These are phyloP conservation scores for Lasiodiplodia gonubiensis DNA, from an alignment of 2,329 filamentous ascomycete genomes.

Conservation along the genomic window DNA sequence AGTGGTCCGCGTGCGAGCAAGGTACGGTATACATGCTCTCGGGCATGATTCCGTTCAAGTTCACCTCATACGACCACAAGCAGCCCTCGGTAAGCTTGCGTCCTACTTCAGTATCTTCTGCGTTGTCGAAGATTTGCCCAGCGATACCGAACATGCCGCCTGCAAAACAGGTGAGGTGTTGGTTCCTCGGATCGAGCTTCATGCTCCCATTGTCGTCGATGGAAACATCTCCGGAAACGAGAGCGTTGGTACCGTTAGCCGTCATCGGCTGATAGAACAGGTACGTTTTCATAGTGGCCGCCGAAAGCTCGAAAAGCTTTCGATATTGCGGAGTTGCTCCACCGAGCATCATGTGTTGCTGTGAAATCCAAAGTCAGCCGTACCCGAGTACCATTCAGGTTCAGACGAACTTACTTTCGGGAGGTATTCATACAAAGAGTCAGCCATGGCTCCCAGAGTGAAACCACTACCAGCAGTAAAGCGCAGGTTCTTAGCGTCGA, in stretches of 20 bases:
- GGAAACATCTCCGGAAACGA: slow-evolving; percentile 44
- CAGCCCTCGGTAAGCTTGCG: slow-evolving; percentile 65
- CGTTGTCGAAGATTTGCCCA: slow-evolving; percentile 60
- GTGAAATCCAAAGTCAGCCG: slow-evolving; percentile 31
- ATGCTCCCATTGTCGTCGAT: slow-evolving; percentile 16
- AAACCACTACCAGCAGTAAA: slow-evolving; percentile 28
- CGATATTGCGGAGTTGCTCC: slow-evolving; percentile 54
- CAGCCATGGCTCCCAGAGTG: slow-evolving; percentile 49
- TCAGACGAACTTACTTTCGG: slow-evolving; percentile 45
- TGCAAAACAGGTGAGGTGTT: slow-evolving; percentile 61
- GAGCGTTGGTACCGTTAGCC: slow-evolving; percentile 42
- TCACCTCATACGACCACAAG: slow-evolving; percentile 65
- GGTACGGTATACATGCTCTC: slow-evolving; percentile 61
- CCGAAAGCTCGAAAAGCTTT: slow-evolving; percentile 62
- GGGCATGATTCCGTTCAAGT: slow-evolving; percentile 65
- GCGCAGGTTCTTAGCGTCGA: slow-evolving; percentile 37
- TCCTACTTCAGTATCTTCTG: slow-evolving; percentile 61
- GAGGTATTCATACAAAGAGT: slow-evolving; percentile 58
- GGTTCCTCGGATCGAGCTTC: slow-evolving; percentile 29
- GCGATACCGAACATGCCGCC: slow-evolving; percentile 68
- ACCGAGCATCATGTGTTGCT: slow-evolving; percentile 44
- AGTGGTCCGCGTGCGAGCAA: slow-evolving; percentile 51
- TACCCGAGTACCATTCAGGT: background rate
- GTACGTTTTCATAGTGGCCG: slow-evolving; percentile 51
- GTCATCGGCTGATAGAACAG: slow-evolving; percentile 50